Percentiles rank a stretch among this genome's conserved stretches.
Evolutionary conservation across 768 basidiomycete species (phyloP).

Genomic region (Naganishia randhawae): DNA sequence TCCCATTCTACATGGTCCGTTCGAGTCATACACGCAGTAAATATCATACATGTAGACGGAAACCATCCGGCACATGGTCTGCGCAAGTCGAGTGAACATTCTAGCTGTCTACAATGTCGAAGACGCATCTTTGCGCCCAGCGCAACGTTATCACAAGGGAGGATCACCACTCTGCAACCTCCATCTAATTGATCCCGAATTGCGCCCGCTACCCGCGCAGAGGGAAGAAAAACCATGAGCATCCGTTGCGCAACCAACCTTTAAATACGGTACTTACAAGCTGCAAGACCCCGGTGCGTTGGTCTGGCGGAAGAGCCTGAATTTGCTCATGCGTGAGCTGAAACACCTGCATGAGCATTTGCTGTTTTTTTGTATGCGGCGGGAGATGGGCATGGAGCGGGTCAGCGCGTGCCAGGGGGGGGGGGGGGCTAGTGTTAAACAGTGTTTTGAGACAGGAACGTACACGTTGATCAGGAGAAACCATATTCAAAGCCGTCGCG

Average conservation of each 20-base stretch:
- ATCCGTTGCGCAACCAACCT: too few relatives aligned
- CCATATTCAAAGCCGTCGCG: constrained; percentile 32
- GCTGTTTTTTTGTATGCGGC: constrained; percentile 58
- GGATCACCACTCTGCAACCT: too few relatives aligned
- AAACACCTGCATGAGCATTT: constrained; percentile 82
- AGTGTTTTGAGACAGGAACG: constrained; percentile 24
- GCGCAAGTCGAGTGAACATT: too few relatives aligned
- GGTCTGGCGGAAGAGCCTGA: constrained; percentile 69
- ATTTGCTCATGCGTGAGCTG: constrained; percentile 78
- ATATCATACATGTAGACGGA: too few relatives aligned
- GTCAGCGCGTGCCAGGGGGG: not conserved
- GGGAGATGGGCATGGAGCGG: constrained; percentile 32
- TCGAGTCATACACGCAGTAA: too few relatives aligned
- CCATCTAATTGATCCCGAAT: constrained; percentile 24
- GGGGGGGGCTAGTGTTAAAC: too few relatives aligned
- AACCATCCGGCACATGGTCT: too few relatives aligned
- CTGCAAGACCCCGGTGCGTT: constrained; percentile 73
- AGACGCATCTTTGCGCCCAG: too few relatives aligned
- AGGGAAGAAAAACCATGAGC: constrained; percentile 1
- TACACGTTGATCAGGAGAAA: constrained; percentile 48
- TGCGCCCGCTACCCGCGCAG: constrained; percentile 13
- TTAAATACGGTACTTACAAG: constrained; percentile 58
- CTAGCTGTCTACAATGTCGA: too few relatives aligned
- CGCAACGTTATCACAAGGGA: too few relatives aligned
- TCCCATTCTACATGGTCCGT: too few relatives aligned